Percentiles rank a stretch among this genome's conserved stretches.
Conservation (phyloP, 208 protist species). For the Trypanosoma vivax region DNA sequence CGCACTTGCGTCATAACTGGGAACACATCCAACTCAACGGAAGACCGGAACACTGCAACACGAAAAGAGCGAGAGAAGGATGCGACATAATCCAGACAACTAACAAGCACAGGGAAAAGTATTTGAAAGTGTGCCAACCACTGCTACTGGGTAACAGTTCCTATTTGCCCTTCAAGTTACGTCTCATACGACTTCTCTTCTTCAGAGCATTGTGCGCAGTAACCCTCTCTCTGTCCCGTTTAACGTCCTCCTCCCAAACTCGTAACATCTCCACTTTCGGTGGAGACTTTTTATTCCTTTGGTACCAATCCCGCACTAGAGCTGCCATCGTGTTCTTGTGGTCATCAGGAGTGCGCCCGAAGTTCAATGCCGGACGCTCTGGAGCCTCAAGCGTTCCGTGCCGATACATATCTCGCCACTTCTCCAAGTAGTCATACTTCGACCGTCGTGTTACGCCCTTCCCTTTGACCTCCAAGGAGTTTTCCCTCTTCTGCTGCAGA, state of each 20-base stretch:
- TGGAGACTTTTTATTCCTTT: conserved; percentile 44
- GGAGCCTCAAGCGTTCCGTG: conserved; percentile 84
- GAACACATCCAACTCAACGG: no score
- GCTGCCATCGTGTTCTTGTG: conserved; percentile 64
- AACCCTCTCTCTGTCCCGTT: conserved; percentile 26
- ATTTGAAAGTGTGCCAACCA: no score
- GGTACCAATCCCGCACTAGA: conserved; percentile 72
- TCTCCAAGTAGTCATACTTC: conserved; percentile 87
- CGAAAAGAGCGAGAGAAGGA: no score
- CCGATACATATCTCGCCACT: conserved; percentile 89
- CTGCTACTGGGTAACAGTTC: no score
- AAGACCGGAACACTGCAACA: no score
- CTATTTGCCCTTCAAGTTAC: conserved; percentile 12
- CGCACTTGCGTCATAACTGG: no score
- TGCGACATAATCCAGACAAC: background rate
- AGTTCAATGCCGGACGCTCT: conserved; percentile 54
- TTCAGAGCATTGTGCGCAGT: conserved; percentile 35
- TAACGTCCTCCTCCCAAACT: conserved; percentile 34
- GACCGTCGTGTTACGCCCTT: conserved; percentile 59
- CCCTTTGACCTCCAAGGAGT: conserved; percentile 39
- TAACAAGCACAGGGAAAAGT: background rate
- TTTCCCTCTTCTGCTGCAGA: conserved; percentile 51
- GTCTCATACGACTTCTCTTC: conserved; percentile 22
- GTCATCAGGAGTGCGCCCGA: conserved; percentile 68
- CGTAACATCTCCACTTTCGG: conserved; percentile 34